phyloP scores from a whole-genome alignment of 495 filamentous ascomycete species.

The Neurospora sp. region DNA sequence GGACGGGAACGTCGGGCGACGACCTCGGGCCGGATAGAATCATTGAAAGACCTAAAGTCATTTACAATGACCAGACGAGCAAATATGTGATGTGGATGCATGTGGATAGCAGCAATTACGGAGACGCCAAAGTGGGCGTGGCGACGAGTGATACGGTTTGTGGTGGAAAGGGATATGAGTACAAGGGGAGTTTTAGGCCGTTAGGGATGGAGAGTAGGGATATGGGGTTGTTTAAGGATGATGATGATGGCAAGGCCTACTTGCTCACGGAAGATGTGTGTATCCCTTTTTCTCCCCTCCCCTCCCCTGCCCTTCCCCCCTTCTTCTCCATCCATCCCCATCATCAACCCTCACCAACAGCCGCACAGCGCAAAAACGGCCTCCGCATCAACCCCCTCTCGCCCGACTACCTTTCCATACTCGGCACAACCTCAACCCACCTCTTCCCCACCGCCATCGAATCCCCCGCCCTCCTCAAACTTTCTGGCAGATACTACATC shows the following conservation, averaged over 20 bases:
- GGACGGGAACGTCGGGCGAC: conserved; percentile 37
- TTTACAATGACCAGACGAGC: conserved; percentile 43
- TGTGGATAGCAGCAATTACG: conserved; percentile 52
- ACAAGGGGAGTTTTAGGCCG: conserved; percentile 30
- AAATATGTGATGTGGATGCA: conserved; percentile 57
- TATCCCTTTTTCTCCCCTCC: no score
- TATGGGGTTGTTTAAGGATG: conserved; percentile 51
- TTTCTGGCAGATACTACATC: conserved; percentile 27
- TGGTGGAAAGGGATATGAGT: conserved; percentile 36
- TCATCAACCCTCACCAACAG: no score
- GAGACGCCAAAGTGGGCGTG: conserved; percentile 54
- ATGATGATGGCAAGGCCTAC: conserved; percentile 49
- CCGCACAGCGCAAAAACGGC: conserved; percentile 41
- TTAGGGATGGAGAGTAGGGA: conserved; percentile 47
- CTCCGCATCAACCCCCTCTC: conserved; percentile 42
- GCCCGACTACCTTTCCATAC: conserved; percentile 35
- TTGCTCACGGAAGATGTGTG: conserved; percentile 52
- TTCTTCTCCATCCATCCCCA: no score
- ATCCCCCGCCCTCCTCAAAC: conserved; percentile 33
- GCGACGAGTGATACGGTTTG: conserved; percentile 49
- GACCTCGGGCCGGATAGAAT: conserved; percentile 53
- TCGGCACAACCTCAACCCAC: conserved; percentile 38
- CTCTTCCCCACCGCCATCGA: conserved; percentile 21
- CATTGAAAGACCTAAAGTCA: conserved; percentile 56
- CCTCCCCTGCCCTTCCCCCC: conserved; percentile 8